Conservation (phyloP, 768 basidiomycete genomes). For the Tephrocybe sp. region DNA sequence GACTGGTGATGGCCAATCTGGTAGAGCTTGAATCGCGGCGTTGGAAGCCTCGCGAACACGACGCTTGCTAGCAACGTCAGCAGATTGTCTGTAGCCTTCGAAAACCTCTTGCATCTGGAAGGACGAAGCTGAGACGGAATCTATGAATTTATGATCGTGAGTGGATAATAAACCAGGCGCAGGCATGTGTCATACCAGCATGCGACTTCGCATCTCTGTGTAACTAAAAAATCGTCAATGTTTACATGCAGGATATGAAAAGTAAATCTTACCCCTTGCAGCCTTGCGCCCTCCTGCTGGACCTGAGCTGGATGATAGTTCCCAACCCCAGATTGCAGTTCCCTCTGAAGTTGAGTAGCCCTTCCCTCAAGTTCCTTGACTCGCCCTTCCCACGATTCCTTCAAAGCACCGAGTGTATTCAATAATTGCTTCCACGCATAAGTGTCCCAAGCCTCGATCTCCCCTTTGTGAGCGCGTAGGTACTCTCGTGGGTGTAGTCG, state of each 20-base stretch:
- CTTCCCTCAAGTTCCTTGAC: slow-evolving; percentile 53
- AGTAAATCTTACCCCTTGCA: slow-evolving; percentile 51
- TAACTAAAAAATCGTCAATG: slow-evolving; percentile 33
- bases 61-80: slow-evolving; percentile 65
- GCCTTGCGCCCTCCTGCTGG: slow-evolving; percentile 53
- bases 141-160: slow-evolving; percentile 26
- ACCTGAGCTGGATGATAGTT: slow-evolving; percentile 45
- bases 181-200: slow-evolving; percentile 36
- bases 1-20: slow-evolving; percentile 64
- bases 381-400: slow-evolving; percentile 59
- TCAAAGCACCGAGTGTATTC: slow-evolving; percentile 59
- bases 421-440: slow-evolving; percentile 73
- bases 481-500: slow-evolving; percentile 63
- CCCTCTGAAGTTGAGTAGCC: slow-evolving; percentile 42
- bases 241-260: slow-evolving; percentile 1
- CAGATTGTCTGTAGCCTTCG: slow-evolving; percentile 69
- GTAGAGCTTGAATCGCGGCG: slow-evolving; percentile 66
- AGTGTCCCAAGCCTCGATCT: slow-evolving; percentile 70
- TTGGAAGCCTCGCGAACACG: slow-evolving; percentile 79
- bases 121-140: slow-evolving; percentile 63
- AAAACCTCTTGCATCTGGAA: slow-evolving; percentile 80
- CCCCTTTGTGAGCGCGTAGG: slow-evolving; percentile 61
- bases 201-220: slow-evolving; percentile 53
- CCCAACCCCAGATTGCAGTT: slow-evolving; percentile 39
- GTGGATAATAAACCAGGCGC: background rate